Evolutionary conservation across 2,329 filamentous ascomycete species (phyloP).

Genomic region (Colletotrichum limetticola): DNA sequence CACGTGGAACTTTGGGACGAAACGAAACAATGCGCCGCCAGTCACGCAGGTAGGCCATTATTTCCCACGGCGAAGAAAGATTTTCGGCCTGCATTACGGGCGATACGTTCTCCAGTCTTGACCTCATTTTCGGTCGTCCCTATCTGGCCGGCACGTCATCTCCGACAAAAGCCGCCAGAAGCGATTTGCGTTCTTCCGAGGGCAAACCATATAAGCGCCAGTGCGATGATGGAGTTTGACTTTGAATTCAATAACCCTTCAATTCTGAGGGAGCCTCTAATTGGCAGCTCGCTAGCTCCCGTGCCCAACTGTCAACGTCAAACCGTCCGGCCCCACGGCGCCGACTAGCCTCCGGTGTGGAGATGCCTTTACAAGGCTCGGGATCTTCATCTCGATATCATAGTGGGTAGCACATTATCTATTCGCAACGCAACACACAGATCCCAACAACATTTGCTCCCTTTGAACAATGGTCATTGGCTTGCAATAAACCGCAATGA

Average conservation of each 20-base stretch:
- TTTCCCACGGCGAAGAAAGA: neutral
- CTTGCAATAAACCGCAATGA: neutral
- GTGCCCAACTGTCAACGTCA: constrained; percentile 22
- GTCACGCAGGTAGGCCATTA: neutral
- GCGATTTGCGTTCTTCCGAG: constrained; percentile 3
- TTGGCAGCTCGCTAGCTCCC: constrained; percentile 17
- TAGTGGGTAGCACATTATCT: constrained; percentile 2
- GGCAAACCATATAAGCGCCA: neutral
- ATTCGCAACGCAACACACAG: constrained; percentile 17
- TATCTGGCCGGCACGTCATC: constrained; percentile 16
- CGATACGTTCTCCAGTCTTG: neutral
- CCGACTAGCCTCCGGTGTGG: constrained; percentile 17
- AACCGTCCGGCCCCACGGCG: constrained; percentile 25
- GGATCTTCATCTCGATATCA: neutral
- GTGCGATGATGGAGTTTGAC: neutral
- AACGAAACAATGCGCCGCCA: constrained; percentile 29
- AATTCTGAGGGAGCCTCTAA: constrained; percentile 1
- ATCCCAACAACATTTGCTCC: neutral
- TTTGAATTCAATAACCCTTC: neutral
- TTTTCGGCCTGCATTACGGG: neutral
- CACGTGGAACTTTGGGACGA: constrained; percentile 30
- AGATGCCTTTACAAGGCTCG: constrained; percentile 1
- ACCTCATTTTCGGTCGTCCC: constrained; percentile 6
- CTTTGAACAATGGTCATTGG: neutral
- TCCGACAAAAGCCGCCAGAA: constrained; percentile 2